Evolutionary conservation across 2,329 filamentous ascomycete genomes (phyloP).

Genomic region (Ophiostoma sp.): DNA sequence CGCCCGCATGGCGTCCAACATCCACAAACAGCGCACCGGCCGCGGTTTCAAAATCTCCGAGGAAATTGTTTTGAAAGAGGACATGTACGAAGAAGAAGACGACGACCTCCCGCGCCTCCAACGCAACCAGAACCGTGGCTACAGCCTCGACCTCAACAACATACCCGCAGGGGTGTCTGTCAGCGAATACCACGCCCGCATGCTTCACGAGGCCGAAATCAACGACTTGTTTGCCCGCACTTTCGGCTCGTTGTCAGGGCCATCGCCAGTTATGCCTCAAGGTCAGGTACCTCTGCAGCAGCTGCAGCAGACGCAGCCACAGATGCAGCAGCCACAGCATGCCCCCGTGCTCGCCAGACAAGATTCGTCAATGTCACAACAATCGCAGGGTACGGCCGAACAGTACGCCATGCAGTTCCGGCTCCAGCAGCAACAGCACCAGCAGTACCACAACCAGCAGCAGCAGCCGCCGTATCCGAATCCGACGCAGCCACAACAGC

Average conservation of each 20-base stretch:
- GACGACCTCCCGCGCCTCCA: constrained; percentile 66
- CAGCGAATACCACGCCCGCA: neutral
- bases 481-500: neutral
- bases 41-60: constrained; percentile 79
- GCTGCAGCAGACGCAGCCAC: neutral
- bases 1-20: constrained; percentile 81
- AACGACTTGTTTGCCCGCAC: neutral
- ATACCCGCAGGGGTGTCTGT: neutral
- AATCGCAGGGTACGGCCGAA: neutral
- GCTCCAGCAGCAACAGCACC: constrained; percentile 5
- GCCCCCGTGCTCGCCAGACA: no score
- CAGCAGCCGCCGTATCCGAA: neutral
- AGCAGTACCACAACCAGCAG: neutral
- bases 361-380: neutral
- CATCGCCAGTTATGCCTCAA: neutral
- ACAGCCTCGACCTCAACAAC: neutral
- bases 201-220: neutral
- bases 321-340: neutral
- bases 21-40: constrained; percentile 85
- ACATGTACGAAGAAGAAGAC: constrained; percentile 96
- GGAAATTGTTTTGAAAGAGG: constrained; percentile 83
- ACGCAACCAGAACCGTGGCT: neutral
- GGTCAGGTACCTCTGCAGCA: neutral
- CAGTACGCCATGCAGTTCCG: neutral
- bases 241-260: neutral